Evolutionary conservation across 2,329 filamentous ascomycete genomes (phyloP), one percentile per base, ranked within the genome.

Genomic region (Diplodia sapinea): DNA sequence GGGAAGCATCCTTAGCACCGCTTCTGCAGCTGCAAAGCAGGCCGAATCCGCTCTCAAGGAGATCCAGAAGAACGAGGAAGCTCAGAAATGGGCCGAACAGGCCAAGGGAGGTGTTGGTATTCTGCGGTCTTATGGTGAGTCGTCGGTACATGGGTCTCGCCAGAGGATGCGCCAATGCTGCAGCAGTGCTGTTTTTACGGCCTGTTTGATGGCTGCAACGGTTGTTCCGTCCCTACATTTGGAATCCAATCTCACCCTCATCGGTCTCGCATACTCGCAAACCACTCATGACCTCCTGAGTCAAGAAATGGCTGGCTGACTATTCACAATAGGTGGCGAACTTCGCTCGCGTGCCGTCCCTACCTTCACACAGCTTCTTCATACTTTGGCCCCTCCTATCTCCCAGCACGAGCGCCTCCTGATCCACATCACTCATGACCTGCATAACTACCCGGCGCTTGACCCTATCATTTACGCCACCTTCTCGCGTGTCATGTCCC

Each of bases 401-500:
- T 94, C 93, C 66, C 95, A 94, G 9, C 95, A 99, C 81, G 95
- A 99, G 81, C 92, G 94, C 61, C 90, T 99, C 8, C 91, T 96
- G 74, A 98, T 99, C 74, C 95, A 99, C 82, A 96, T 95, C 71
- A 97, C 94, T 9, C 95, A 99, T 82, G 95, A 98, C 79, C 87
- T 99, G 52, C 89, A 93, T 72, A 93, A 93, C 72, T 99, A 99
- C 78, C 95, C 95, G 2, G 94, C 93, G 20, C 88, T 99, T 73
- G 94, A 98, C 77, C 93, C 94, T 20, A 86, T 97, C 66, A 92
- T 98, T 73, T 93, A 98, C 80, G 87, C 87, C 68, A 93, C 95
- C 70, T 99, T 99, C 82, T 91, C 91, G 66, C 90, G 93, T 65
- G 94, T 99, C 74, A 99, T 99, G 95, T 88, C 93, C n/a, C 95